Conservation (phyloP, 1,284 basidiomycete species). For the Tremellales sp. region DNA sequence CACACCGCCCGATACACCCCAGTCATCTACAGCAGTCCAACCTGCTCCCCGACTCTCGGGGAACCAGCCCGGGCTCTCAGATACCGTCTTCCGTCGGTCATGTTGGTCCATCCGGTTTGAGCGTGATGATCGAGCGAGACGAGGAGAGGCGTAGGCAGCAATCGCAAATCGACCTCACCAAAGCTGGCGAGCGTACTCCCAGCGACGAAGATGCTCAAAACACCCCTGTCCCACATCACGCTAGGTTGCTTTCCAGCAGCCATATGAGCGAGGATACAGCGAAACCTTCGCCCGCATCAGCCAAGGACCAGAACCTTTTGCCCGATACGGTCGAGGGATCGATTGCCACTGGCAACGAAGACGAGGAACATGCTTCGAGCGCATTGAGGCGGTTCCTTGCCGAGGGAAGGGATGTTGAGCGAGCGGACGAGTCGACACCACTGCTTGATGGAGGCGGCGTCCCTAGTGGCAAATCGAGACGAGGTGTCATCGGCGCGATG, state of each 20-base stretch:
- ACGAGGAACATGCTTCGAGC: slow-evolving; percentile 12
- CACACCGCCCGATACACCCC: slow-evolving; percentile 8
- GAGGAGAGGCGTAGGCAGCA: slow-evolving; percentile 12
- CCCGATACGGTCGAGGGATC: background rate
- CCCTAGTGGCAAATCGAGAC: background rate
- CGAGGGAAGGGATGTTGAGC: slow-evolving; percentile 13
- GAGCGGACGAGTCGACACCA: slow-evolving; percentile 23
- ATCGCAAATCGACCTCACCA: background rate
- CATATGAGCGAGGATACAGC: slow-evolving; percentile 9
- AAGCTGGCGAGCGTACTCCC: background rate
- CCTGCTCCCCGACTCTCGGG: background rate
- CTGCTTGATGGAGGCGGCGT: slow-evolving; percentile 12
- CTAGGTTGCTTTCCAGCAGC: background rate
- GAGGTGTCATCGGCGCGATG: background rate
- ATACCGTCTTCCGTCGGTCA: slow-evolving; percentile 17
- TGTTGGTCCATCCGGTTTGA: slow-evolving; percentile 33
- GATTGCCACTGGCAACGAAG: background rate
- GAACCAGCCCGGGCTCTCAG: background rate
- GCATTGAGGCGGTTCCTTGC: slow-evolving; percentile 21
- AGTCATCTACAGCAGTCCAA: background rate
- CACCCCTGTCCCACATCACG: background rate
- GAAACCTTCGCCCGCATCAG: slow-evolving; percentile 7
- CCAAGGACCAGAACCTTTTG: slow-evolving; percentile 1
- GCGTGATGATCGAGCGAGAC: slow-evolving; percentile 37
- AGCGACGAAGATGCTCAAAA: background rate